Conservation (phyloP, 768 basidiomycete genomes). For the Lanmaoa rubissima region DNA sequence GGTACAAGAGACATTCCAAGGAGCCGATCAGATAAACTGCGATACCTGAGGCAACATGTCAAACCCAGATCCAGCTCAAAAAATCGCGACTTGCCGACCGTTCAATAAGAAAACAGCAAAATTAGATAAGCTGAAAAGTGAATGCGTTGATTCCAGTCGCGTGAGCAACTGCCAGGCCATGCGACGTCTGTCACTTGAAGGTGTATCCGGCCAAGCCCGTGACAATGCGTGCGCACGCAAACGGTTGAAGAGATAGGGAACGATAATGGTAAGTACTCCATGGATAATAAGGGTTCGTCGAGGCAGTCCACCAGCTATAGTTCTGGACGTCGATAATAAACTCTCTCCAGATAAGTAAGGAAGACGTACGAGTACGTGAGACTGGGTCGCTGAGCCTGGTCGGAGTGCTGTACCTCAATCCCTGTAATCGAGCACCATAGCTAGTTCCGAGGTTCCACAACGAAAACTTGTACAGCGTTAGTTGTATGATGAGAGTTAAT, state of each 20-base stretch:
- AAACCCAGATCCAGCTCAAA: neutral
- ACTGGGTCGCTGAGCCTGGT: neutral
- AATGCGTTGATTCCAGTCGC: constrained; percentile 64
- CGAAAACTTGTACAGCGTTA: constrained; percentile 77
- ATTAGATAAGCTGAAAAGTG: constrained; percentile 62
- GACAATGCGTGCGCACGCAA: constrained; percentile 76
- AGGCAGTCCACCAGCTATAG: constrained; percentile 63
- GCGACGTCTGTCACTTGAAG: constrained; percentile 70
- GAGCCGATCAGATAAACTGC: constrained; percentile 78
- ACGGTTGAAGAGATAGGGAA: constrained; percentile 78
- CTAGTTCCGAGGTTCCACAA: constrained; percentile 78
- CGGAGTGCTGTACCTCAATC: constrained; percentile 54
- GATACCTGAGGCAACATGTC: constrained; percentile 57
- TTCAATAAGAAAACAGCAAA: constrained; percentile 84
- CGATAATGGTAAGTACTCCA: constrained; percentile 65
- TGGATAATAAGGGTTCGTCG: constrained; percentile 62
- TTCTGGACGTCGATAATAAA: neutral
- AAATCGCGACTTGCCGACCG: constrained; percentile 59
- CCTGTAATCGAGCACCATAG: constrained; percentile 83
- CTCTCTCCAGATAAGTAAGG: neutral
- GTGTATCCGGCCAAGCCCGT: constrained; percentile 87
- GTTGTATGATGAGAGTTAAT: constrained; percentile 63
- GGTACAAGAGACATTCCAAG: constrained; percentile 74
- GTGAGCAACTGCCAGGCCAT: constrained; percentile 71
- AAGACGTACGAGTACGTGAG: constrained; percentile 25